Conservation (phyloP, 192 early-diverging fungal genomes). For the Coemansia sp. region DNA sequence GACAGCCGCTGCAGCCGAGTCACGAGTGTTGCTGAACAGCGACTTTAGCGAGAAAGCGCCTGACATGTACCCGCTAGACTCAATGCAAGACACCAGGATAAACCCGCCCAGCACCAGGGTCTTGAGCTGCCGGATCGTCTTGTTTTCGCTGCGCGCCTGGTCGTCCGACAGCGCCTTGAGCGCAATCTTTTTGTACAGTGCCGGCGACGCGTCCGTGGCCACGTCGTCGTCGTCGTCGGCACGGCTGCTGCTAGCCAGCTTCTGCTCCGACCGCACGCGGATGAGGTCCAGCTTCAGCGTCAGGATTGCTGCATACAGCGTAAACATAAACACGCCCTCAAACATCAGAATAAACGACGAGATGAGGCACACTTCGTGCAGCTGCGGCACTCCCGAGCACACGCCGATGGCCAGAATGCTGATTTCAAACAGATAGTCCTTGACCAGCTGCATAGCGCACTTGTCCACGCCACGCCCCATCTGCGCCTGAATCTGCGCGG, state of each 20-base stretch:
- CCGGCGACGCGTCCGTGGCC: conserved; percentile 40
- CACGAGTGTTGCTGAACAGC: conserved; percentile 21
- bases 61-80: conserved; percentile 44
- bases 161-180: conserved; percentile 62
- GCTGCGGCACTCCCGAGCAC: conserved; percentile 67
- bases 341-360: conserved; percentile 78
- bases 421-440: conserved; percentile 84
- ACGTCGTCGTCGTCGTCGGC: conserved; percentile 22
- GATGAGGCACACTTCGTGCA: conserved; percentile 80
- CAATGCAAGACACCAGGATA: conserved; percentile 43
- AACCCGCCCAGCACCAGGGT: conserved; percentile 48
- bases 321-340: conserved; percentile 80
- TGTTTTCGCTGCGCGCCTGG: conserved; percentile 51
- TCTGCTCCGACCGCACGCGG: conserved; percentile 45
- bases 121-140: conserved; percentile 50
- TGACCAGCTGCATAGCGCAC: conserved; percentile 61
- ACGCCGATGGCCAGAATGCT: conserved; percentile 73
- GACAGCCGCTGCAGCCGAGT: conserved; percentile 12
- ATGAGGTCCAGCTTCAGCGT: conserved; percentile 83
- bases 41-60: conserved; percentile 44
- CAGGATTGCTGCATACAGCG: conserved; percentile 81
- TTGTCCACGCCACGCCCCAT: conserved; percentile 65
- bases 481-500: conserved; percentile 59
- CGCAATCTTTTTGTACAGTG: conserved; percentile 58
- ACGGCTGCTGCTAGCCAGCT: conserved; percentile 19